phyloP scores from a whole-genome alignment of 495 filamentous ascomycete species.

The Hypoxylon rickii region DNA sequence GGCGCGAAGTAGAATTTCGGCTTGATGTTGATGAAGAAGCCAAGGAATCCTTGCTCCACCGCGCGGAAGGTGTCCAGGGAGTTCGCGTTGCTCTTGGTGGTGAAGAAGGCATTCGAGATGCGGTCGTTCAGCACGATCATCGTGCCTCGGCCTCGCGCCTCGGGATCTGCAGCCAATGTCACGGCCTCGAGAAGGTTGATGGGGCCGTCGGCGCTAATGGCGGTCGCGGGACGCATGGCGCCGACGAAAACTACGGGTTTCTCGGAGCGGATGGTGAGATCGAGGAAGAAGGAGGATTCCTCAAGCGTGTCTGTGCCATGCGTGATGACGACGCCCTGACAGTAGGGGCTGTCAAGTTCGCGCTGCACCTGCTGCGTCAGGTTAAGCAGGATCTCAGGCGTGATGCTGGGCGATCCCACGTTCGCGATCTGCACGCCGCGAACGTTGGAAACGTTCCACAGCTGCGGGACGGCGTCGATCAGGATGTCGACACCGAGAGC shows the following conservation, averaged over 20 bases:
- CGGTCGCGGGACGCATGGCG: constrained; percentile 55
- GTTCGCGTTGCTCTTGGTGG: constrained; percentile 58
- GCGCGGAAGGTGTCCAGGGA: constrained; percentile 56
- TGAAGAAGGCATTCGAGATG: constrained; percentile 52
- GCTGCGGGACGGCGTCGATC: constrained; percentile 49
- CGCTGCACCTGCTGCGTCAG: constrained; percentile 47
- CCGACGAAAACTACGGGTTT: constrained; percentile 57
- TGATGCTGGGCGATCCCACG: constrained; percentile 44
- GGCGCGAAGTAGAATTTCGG: constrained; percentile 53
- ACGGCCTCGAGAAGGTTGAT: constrained; percentile 56
- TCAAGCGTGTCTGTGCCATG: constrained; percentile 59
- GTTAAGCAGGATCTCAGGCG: constrained; percentile 48
- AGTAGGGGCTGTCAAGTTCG: constrained; percentile 48
- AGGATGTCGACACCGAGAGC: constrained; percentile 45
- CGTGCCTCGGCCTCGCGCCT: constrained; percentile 44
- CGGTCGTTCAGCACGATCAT: constrained; percentile 59
- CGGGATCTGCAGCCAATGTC: constrained; percentile 45
- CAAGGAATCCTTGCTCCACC: constrained; percentile 50
- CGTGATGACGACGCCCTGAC: constrained; percentile 53
- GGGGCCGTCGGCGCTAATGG: constrained; percentile 57
- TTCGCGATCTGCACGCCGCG: constrained; percentile 49
- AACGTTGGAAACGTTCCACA: constrained; percentile 53
- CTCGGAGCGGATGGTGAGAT: constrained; percentile 49
- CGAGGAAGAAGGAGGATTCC: constrained; percentile 57
- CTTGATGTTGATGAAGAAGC: constrained; percentile 50